Base-by-base conservation (phyloP, 768 basidiomycete genomes). In the Suillus ampliporus region DNA sequence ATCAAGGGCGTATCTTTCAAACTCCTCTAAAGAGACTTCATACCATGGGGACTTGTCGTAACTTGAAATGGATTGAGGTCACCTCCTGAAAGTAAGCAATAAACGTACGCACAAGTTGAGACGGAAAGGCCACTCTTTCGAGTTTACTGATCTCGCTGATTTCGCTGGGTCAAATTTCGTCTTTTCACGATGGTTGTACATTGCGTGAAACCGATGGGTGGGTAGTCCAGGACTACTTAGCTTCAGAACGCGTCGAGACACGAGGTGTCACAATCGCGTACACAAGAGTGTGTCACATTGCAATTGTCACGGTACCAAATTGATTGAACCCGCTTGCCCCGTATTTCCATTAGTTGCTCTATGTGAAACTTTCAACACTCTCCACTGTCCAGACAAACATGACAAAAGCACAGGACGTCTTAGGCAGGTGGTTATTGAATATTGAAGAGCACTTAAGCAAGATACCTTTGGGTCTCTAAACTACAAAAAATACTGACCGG, bases 11-110 rank as follows among this genome's bases (percentile, higher is more conserved):
- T 84, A 92, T 3, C 84, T 89, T 74, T 99, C 97, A 68, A 99
- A 99, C 65, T 98, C 92, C 73, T 99, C 97, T 19, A 99, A 81
- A 1, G 95, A 95, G 21, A 99, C 89, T 69, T 99, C 95, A 61
- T 89, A 89, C 17, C 84, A 75, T 21, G 97, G 97, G 23, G 96
- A 93, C 19, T 72, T 78, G 68, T 96, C 90, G 71, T 99, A 99
- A 76, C 95, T 97, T 59, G 41, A 44, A 50, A 44, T 56, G 61
- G 58, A 67, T 64, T 48, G 64, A 60, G 19, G 48, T 60, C 44
- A 31, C 56, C 41, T 60, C 44, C 58, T 48, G 35, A 13, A 57
- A 15, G 61, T 60, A 41, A 26, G 58, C 52, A 19, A 57, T 21
- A 53, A 40, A 56, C 26, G 47, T 46, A 78, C 83, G 63, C 70